Evolutionary conservation across 768 basidiomycete genomes (phyloP).

Genomic region (Lyophyllum atratum): DNA sequence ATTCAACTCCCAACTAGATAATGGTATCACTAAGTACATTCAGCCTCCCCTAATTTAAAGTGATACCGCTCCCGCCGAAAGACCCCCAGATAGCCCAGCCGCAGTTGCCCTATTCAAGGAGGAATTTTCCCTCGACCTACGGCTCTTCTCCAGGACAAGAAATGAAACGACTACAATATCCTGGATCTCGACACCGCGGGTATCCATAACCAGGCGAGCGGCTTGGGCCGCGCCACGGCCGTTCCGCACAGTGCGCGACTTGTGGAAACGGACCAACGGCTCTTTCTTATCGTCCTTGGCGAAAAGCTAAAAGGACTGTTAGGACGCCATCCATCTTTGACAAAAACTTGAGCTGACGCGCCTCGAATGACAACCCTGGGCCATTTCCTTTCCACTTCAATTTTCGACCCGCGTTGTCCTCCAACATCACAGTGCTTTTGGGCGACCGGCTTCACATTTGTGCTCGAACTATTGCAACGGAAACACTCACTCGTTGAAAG

Average conservation of each 20-base stretch:
- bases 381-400: conserved; percentile 45
- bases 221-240: conserved; percentile 23
- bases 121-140: conserved; percentile 32
- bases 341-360: conserved; percentile 8
- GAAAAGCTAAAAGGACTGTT: conserved; percentile 31
- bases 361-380: conserved; percentile 36
- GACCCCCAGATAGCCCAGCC: background rate
- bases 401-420: conserved; percentile 32
- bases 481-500: conserved; percentile 38
- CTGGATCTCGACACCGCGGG: conserved; percentile 34
- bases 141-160: conserved; percentile 41
- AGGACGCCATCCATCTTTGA: background rate
- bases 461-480: background rate
- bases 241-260: conserved; percentile 24
- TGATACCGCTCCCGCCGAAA: background rate
- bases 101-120: conserved; percentile 18
- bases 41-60: too few species aligned
- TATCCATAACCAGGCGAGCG: conserved; percentile 32
- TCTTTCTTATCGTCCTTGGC: conserved; percentile 31
- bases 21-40: too few species aligned
- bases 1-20: too few species aligned
- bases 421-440: conserved; percentile 37
- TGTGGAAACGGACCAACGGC: conserved; percentile 38
- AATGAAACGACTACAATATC: conserved; percentile 42
- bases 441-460: background rate